Evolutionary conservation across 1,139 yeast species (phyloP).

Genomic region (Citeromyces hawaiiensis): DNA sequence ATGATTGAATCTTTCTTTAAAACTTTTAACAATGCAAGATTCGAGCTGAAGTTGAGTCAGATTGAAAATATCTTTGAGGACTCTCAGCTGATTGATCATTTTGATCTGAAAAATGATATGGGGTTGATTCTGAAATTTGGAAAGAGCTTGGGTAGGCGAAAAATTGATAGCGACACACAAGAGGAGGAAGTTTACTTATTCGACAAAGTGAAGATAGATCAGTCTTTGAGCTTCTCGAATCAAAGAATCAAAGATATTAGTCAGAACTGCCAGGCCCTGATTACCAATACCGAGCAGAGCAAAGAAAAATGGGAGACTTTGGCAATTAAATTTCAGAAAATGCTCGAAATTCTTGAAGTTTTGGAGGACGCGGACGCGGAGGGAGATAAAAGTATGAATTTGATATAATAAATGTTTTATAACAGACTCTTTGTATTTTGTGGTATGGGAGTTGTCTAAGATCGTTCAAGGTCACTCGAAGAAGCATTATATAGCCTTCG

Average conservation of each 20-base stretch:
- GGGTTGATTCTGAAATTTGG: background rate
- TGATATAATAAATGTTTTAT: slow-evolving; percentile 9
- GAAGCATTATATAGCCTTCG: too few relatives aligned
- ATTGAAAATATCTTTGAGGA: background rate
- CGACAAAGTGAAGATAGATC: slow-evolving; percentile 2
- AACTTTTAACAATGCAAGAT: background rate
- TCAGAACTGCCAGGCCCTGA: background rate
- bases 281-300: background rate
- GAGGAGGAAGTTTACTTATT: background rate
- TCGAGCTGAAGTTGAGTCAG: background rate
- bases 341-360: background rate
- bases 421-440: too few relatives aligned
- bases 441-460: too few relatives aligned
- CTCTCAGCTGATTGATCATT: background rate
- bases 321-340: background rate
- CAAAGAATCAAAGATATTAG: background rate
- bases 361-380: background rate
- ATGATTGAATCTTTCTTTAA: background rate
- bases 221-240: background rate
- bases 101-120: background rate
- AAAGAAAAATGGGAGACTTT: slow-evolving; percentile 2
- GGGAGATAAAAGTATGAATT: slow-evolving; percentile 9
- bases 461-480: too few relatives aligned
- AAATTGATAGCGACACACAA: background rate
- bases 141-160: background rate